Evolutionary conservation across 768 basidiomycete species (phyloP), one percentile per base, ranked within the genome.

Genomic region (Suillus occidentalis): DNA sequence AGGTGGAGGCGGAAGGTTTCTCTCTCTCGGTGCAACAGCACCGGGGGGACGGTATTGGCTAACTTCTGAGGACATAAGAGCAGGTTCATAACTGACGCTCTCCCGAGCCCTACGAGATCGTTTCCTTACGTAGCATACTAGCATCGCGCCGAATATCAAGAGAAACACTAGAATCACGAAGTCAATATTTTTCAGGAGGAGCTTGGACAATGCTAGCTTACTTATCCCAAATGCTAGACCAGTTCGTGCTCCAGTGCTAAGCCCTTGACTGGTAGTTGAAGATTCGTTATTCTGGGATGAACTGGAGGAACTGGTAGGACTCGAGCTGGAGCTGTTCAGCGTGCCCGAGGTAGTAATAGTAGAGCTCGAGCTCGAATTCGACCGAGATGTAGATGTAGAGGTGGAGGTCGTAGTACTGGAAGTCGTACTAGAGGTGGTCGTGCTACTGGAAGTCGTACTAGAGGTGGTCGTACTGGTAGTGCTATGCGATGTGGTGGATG

Each of bases 141-240:
- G 34, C 1, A 66, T 16, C 14, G 53, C 61, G 12, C 25, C 43
- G 14, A 64, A 43, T 34, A 65, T 65, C 2, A 61, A 52, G 12
- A 43, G 31, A 55, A 66, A 56, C 47, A 66, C 66, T 66, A 34
- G 1, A 25, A 49, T 37, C 28, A 31, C 16, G 8, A 16, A 49
- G 40, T 65, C n/a, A 62, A 31, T 20, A 16, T 16, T 42, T 40
- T 9, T 14, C 20, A 37, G 9, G 18, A 31, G n/a, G 36, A 16
- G 14, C 4, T 60, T 25, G 1, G n/a, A 63, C 8, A 62, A 49
- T 20, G 25, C 3, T 1, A 13, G 68, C 75, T 63, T 61, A 75
- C 75, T 28, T 36, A 69, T 63, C 3, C 70, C 73, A 36, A 76
- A 65, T 6, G 71, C 71, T 8, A 76, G 70, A 6, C 74, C 75